Base-by-base conservation (phyloP, 2,329 filamentous ascomycete genomes). In the Ambrosiella beaveri region DNA sequence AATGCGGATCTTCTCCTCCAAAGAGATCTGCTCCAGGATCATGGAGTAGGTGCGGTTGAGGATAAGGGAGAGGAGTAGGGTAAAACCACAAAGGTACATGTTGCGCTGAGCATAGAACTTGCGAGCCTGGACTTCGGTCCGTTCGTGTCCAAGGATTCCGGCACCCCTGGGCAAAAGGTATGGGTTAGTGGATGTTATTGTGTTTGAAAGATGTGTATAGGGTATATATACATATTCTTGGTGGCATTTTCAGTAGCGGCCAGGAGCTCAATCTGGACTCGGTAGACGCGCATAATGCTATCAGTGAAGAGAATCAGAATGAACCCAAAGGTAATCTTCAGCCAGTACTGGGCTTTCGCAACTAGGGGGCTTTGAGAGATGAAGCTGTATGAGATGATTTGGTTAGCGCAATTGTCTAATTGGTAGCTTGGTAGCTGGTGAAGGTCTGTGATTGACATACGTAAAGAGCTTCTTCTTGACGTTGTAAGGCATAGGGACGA, bases 21-120 rank as follows among this genome's bases (percentile, higher is more conserved):
- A 85, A 62, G 88, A 76, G 67, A 96, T 86, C 56, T 86, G 82
- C 65, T 96, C 90, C 64, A 95, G 80, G 67, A 96, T 95, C 87
- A 97, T 91, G 68, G 85, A 86, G 76, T 97, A 98, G 68, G 93
- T 98, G 68, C 93, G 91, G 83, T 98, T 97, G 69, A 94, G 87
- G 73, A 98, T 98, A 63, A 98, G 79, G 57, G 91, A 97, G 62
- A 98, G 85, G 82, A 98, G 97, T 63, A 98, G 85, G 4, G 93
- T 98, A 78, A 98, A 98, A 66, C 93, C 93, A 73, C 93, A 97
- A 62, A 98, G 89, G 75, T 98, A 98, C 93, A 98, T 98, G 82
- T 98, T 98, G 72, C 93, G 90, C 77, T 98, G 91, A 62, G 90
- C 95, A 80, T 98, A 98, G 79, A 98, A 98, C 75, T 98, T 98